Evolutionary conservation across 2,329 filamentous ascomycete genomes (phyloP), one percentile per base, ranked within the genome.

Genomic region (Alternaria sp.): DNA sequence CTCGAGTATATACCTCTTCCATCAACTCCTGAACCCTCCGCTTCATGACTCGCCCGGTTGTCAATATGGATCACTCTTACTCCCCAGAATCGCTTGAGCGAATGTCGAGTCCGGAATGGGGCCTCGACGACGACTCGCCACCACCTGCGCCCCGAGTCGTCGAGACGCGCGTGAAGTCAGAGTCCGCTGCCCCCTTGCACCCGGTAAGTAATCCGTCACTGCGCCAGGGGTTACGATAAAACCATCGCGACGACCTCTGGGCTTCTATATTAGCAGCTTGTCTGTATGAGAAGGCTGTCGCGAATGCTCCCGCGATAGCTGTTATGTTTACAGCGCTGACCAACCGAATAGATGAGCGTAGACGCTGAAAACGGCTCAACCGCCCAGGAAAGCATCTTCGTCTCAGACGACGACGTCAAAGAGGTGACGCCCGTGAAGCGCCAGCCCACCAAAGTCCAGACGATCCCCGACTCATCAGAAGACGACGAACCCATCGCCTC

Each of bases 401-500:
- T 21, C 23, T 28, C 18, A 10, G 8, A 23, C 7, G 46, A 23
- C 7, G n/a, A 44, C 15, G 25, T 15, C 33, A 14, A 50, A 28
- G 56, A 51, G 23, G 8, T 30, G 8, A 18, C 14, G 3, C 20
- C 18, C n/a, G 20, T 30, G 4, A n/a, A 6, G 5, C 56, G 30
- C 6, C 56, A 51, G 33, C 18, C 45, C 9, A 33, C 28, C 14
- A 14, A 15, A 28, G 37, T 37, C 18, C 53, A 28, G 2, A 58
- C 28, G 7, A 41, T 33, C 11, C 47, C 15, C 4, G 25, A 28
- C n/a, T 54, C 51, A 3, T 47, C 56, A 21, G 46, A 54, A 9
- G 37, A 53, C 21, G 26, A 56, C 6, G 12, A n/a, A 3, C 63
- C 56, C 2, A 55, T 60, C 18, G 55, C 56, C 12, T 3, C 25